Percentiles rank a stretch among this genome's conserved stretches.
Evolutionary conservation across 305 asterid species (phyloP).

Genomic region (Coffea humblotiana): DNA sequence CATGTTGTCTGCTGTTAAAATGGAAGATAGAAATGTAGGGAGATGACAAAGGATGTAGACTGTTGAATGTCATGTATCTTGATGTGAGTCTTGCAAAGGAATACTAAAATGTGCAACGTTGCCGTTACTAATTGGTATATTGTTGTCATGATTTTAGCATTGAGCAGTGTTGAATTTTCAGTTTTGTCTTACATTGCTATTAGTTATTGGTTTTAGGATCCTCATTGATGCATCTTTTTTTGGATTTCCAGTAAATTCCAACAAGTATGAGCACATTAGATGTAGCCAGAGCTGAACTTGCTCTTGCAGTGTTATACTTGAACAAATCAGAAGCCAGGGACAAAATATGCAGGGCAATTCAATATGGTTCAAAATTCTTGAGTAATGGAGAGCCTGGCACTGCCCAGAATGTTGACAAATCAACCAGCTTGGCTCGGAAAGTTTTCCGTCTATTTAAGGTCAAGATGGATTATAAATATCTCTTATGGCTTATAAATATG

Average conservation of each 20-base stretch:
- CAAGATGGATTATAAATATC: conserved; percentile 14
- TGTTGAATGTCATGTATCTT: neutral
- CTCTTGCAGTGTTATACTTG: conserved; percentile 76
- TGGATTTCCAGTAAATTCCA: conserved; percentile 31
- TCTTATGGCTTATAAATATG: neutral
- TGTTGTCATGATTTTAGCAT: neutral
- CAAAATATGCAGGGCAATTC: conserved; percentile 95
- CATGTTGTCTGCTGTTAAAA: neutral
- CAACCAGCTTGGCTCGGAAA: conserved; percentile 93
- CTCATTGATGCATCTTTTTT: conserved; percentile 24
- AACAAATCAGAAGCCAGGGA: conserved; percentile 96
- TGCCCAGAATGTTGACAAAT: conserved; percentile 85
- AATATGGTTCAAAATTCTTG: conserved; percentile 85
- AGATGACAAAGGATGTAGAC: neutral
- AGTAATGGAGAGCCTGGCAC: conserved; percentile 91
- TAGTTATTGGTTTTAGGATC: neutral
- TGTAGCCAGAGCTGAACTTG: conserved; percentile 86
- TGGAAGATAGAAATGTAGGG: neutral
- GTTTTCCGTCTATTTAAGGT: conserved; percentile 98
- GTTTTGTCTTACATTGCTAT: neutral
- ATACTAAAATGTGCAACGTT: neutral
- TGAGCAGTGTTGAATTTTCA: neutral
- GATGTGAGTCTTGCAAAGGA: neutral
- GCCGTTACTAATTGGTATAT: conserved; percentile 2
- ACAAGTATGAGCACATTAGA: conserved; percentile 67